These are phyloP conservation scores for Beta lomatogona DNA, from an alignment of 179 eudicot species.

Conservation along the genomic window DNA sequence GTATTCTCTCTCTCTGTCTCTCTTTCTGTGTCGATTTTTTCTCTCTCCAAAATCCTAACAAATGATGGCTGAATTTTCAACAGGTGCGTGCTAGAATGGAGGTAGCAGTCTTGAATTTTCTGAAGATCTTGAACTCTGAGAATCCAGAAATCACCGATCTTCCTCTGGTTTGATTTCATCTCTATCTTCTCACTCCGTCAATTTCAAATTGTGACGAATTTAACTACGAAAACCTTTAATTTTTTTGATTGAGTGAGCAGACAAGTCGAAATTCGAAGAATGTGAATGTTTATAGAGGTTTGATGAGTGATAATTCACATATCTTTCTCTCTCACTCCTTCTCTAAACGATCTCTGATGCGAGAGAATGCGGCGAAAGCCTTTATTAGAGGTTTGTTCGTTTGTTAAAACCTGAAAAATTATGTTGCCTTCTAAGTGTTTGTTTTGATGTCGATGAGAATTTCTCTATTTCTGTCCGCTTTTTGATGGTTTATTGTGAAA, in stretches of 20 bases:
- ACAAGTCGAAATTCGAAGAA: conserved; percentile 68
- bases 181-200: background rate
- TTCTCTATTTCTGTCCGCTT: background rate
- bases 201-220: background rate
- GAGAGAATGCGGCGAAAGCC: conserved; percentile 70
- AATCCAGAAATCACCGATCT: conserved; percentile 73
- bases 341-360: conserved; percentile 64
- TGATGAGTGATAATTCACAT: conserved; percentile 65
- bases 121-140: conserved; percentile 60
- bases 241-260: conserved; percentile 38
- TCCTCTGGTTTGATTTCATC: conserved; percentile 51
- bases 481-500: background rate
- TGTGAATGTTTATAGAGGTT: conserved; percentile 60
- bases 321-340: conserved; percentile 75
- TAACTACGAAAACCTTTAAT: background rate
- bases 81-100: conserved; percentile 92
- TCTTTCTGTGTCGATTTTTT: background rate
- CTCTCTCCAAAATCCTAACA: background rate
- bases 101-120: conserved; percentile 76
- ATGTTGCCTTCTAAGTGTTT: too few species aligned
- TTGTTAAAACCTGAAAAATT: background rate
- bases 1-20: conserved; percentile 31
- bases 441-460: background rate
- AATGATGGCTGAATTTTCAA: background rate
- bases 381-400: conserved; percentile 69